Percentiles rank a stretch among this genome's conserved stretches.
Evolutionary conservation across 1,284 basidiomycete genomes (phyloP).

Genomic region (Ustilago tritici): DNA sequence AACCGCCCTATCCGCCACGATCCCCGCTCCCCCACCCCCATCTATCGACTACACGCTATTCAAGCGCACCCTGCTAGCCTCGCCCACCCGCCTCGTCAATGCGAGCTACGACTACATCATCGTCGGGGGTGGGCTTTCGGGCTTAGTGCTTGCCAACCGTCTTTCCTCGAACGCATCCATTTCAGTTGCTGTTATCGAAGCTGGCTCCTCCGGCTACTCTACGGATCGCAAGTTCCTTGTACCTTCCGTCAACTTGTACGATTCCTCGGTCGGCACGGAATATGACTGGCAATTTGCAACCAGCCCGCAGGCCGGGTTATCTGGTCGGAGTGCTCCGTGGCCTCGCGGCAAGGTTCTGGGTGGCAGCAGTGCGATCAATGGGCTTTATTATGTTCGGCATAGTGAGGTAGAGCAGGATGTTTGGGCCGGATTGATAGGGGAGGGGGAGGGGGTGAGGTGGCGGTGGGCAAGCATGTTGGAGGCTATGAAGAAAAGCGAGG

Average conservation of each 20-base stretch:
- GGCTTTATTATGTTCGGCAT: slow-evolving; percentile 60
- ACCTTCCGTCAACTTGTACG: slow-evolving; percentile 59
- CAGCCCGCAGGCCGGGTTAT: slow-evolving; percentile 32
- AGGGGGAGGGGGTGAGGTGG: slow-evolving; percentile 35
- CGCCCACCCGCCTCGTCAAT: slow-evolving; percentile 32
- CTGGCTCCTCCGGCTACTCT: slow-evolving; percentile 69
- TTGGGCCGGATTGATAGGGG: slow-evolving; percentile 48
- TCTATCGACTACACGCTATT: slow-evolving; percentile 34
- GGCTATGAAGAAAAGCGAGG: slow-evolving; percentile 73
- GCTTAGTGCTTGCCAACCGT: slow-evolving; percentile 59
- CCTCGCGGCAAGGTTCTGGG: slow-evolving; percentile 58
- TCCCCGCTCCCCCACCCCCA: slow-evolving; percentile 1
- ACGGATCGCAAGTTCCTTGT: slow-evolving; percentile 41
- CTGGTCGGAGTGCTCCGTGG: slow-evolving; percentile 19
- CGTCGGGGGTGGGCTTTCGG: slow-evolving; percentile 75
- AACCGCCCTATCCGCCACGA: background rate
- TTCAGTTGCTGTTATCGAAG: slow-evolving; percentile 71
- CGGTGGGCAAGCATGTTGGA: slow-evolving; percentile 52
- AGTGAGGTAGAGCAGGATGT: slow-evolving; percentile 47
- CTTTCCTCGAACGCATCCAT: slow-evolving; percentile 58
- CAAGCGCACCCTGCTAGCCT: slow-evolving; percentile 24
- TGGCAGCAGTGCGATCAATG: slow-evolving; percentile 63
- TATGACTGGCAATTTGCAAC: slow-evolving; percentile 63
- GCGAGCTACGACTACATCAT: slow-evolving; percentile 69
- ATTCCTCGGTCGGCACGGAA: slow-evolving; percentile 39